Evolutionary conservation across 306 rosid species (phyloP).

Genomic region (Dalbergia oliveri): DNA sequence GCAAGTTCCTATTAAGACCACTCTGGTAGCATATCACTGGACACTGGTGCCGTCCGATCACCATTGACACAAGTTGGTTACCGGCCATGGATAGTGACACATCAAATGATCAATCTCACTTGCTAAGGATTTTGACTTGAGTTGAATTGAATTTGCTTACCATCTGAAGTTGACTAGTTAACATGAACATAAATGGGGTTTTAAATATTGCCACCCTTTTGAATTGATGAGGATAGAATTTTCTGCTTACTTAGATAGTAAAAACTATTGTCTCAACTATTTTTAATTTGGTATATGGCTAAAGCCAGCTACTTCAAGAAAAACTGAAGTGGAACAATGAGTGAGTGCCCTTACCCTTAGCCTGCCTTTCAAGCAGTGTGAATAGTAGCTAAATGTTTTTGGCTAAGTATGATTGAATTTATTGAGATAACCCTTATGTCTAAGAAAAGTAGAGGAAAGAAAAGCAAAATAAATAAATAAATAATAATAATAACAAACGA

Average conservation of each 20-base stretch:
- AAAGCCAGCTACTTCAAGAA: conserved; percentile 13
- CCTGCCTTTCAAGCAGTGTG: conserved; percentile 41
- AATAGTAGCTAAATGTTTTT: conserved; percentile 46
- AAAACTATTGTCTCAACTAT: background rate
- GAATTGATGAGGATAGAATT: conserved; percentile 14
- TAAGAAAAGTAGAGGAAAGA: conserved; percentile 32
- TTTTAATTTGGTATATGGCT: conserved; percentile 21
- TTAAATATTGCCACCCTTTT: conserved; percentile 34
- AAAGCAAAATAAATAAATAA: background rate
- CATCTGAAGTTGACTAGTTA: conserved; percentile 43
- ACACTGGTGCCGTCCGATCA: conserved; percentile 52
- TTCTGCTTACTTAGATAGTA: conserved; percentile 2
- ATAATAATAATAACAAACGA: background rate
- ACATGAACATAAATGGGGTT: conserved; percentile 16
- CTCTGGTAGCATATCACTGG: conserved; percentile 55
- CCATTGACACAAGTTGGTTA: conserved; percentile 49
- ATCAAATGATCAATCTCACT: conserved; percentile 46
- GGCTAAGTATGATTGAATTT: conserved; percentile 43
- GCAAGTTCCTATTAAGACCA: conserved; percentile 56
- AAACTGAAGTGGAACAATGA: background rate
- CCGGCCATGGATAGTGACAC: conserved; percentile 66
- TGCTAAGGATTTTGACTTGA: conserved; percentile 43
- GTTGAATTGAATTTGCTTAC: background rate
- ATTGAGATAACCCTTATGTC: conserved; percentile 53
- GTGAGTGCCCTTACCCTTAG: background rate